Evolutionary conservation across 2,329 filamentous ascomycete species (phyloP).

Genomic region (Colletotrichum salicis): DNA sequence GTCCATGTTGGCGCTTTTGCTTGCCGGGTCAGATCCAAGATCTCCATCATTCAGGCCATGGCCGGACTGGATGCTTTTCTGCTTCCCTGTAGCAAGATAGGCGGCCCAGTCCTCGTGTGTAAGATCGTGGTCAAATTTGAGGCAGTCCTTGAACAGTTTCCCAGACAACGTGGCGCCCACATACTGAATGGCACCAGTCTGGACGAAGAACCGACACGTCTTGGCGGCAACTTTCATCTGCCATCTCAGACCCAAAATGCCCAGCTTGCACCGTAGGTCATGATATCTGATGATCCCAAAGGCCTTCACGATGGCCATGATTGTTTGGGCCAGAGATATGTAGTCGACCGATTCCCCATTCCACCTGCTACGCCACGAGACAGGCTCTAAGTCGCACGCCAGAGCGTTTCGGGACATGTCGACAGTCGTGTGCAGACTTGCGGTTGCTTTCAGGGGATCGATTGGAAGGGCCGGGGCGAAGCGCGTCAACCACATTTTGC

Average conservation of each 20-base stretch:
- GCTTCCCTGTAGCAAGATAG: conserved; percentile 62
- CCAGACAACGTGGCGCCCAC: conserved; percentile 65
- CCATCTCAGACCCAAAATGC: conserved; percentile 63
- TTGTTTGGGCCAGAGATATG: conserved; percentile 65
- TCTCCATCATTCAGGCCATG: neutral
- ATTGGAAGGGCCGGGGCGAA: conserved; percentile 60
- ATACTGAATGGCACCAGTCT: conserved; percentile 65
- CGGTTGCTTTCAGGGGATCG: conserved; percentile 37
- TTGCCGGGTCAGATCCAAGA: neutral
- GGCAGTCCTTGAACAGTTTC: conserved; percentile 69
- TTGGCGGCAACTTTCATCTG: conserved; percentile 71
- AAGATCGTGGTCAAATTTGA: conserved; percentile 67
- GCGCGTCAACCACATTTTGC: conserved; percentile 68
- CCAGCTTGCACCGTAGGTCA: conserved; percentile 68
- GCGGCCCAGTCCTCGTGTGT: conserved; percentile 66
- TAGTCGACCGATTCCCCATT: conserved; percentile 69
- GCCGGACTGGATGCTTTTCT: conserved; percentile 16
- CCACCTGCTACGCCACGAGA: conserved; percentile 67
- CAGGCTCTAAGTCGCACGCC: conserved; percentile 58
- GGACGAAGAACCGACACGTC: conserved; percentile 67
- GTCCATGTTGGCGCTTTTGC: neutral
- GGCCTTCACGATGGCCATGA: conserved; percentile 66
- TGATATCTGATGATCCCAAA: conserved; percentile 68
- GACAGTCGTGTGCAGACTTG: conserved; percentile 12
- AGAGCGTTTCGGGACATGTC: conserved; percentile 43